Percentiles rank a stretch among this genome's conserved stretches.
Evolutionary conservation across 495 filamentous ascomycete species (phyloP).

Genomic region (Aspergillus sclerotiicarbonarius): DNA sequence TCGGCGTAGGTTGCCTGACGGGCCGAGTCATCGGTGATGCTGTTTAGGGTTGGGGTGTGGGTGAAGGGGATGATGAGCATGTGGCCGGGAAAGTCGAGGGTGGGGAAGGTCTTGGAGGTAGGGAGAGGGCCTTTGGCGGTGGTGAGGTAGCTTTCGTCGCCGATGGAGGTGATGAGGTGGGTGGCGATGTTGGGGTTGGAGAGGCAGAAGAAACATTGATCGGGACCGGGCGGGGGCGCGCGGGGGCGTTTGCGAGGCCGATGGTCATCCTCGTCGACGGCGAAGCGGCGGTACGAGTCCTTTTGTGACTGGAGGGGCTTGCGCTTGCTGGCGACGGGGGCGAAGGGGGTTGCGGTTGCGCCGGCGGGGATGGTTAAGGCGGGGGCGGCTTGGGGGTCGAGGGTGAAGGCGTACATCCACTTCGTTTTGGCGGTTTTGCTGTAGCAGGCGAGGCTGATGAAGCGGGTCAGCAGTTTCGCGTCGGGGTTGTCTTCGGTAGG

Average conservation of each 20-base stretch:
- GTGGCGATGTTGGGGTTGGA: constrained; percentile 76
- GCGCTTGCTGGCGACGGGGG: constrained; percentile 56
- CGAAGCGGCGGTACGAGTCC: constrained; percentile 62
- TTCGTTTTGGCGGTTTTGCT: constrained; percentile 73
- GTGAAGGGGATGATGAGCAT: constrained; percentile 86
- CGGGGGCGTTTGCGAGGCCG: constrained; percentile 55
- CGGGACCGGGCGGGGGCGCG: constrained; percentile 64
- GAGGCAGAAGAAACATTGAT: constrained; percentile 91
- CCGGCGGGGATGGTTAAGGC: constrained; percentile 59
- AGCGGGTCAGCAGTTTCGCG: constrained; percentile 67
- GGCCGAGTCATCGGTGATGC: constrained; percentile 57
- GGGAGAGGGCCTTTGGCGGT: constrained; percentile 89
- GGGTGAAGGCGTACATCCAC: constrained; percentile 84
- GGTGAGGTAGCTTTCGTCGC: constrained; percentile 79
- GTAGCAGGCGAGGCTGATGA: constrained; percentile 79
- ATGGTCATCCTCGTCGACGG: constrained; percentile 35
- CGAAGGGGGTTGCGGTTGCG: constrained; percentile 69
- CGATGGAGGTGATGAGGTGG: constrained; percentile 87
- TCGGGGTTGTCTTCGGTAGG: constrained; percentile 53
- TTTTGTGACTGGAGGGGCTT: constrained; percentile 47
- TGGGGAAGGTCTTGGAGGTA: constrained; percentile 58
- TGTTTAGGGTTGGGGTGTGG: constrained; percentile 66
- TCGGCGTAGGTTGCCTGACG: constrained; percentile 61
- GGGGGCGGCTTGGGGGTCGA: constrained; percentile 61
- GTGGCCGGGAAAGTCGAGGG: constrained; percentile 76